Evolutionary conservation across 768 basidiomycete genomes (phyloP), one percentile per base, ranked within the genome.

Genomic region (Sutorius australiensis): DNA sequence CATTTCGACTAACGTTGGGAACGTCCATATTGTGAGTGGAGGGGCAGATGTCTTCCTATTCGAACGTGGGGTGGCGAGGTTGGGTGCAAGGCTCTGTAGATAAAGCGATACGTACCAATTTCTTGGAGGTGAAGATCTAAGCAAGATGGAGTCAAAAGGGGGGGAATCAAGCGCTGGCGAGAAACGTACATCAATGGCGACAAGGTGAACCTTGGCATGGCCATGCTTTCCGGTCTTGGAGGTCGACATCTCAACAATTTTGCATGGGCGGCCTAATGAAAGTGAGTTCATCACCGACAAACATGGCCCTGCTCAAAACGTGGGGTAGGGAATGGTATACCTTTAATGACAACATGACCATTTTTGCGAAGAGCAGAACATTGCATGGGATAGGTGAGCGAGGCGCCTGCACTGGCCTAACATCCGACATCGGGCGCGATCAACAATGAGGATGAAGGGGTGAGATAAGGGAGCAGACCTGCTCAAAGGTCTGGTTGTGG

Each of bases 21-120:
- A 97, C 95, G 63, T 98, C 95, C 92, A 99, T 94, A 80, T 99
- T 99, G 83, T 99, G 97, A 72, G 95, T 99, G 69, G 93, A 95
- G 65, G 92, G 92, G 63, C 71, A 91, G 73, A 93, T 90, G 80
- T 92, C 91, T 83, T 93, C 91, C 89, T 92, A 69, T 74, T 57
- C 34, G 36, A 17, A 38, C 2, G 30, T 53, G 50, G 30, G 58
- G 7, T 47, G 17, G 48, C 57, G 16, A 45, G 55, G 54, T n/a
- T 30, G 17, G 12, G 8, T 12, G 30, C 11, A 24, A 11, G 7
- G 4, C 27, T 17, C 11, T 14, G 11, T n/a, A 13, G 17, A 27
- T 40, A 44, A 40, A 41, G 40, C 11, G 34, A 47, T 14, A 39
- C 86, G 73, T 65, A 87, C 95, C 74, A 94, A 66, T 80, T 99